A percentile compares a stretch with the other conserved stretches of the same genome.
Conservation (phyloP, 768 basidiomycete genomes). For the Termitomyces sp. region DNA sequence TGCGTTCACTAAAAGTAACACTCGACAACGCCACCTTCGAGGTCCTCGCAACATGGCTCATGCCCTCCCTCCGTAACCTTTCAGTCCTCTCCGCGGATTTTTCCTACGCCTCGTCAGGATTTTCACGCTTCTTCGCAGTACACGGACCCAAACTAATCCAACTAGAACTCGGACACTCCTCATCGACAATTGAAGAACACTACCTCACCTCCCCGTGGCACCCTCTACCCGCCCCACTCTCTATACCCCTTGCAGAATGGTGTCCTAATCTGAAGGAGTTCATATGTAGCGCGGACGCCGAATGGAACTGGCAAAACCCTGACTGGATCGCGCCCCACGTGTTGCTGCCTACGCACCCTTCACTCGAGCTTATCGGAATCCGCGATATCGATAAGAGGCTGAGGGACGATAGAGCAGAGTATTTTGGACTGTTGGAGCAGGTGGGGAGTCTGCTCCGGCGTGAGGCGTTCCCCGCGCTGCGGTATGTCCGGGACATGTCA, state of each 20-base stretch:
- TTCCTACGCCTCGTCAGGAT: slow-evolving; percentile 61
- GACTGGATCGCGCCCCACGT: slow-evolving; percentile 81
- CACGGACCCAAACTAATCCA: slow-evolving; percentile 60
- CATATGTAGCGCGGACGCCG: slow-evolving; percentile 72
- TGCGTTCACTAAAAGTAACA: slow-evolving; percentile 65
- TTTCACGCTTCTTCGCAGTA: slow-evolving; percentile 57
- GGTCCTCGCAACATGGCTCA: slow-evolving; percentile 59
- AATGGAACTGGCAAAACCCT: slow-evolving; percentile 76
- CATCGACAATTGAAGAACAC: slow-evolving; percentile 61
- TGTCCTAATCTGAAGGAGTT: slow-evolving; percentile 67
- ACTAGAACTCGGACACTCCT: slow-evolving; percentile 70
- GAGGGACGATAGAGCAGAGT: slow-evolving; percentile 37
- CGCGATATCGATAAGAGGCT: slow-evolving; percentile 66
- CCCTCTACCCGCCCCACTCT: slow-evolving; percentile 30
- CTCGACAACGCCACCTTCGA: slow-evolving; percentile 69
- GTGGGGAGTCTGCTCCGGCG: slow-evolving; percentile 51
- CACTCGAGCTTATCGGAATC: slow-evolving; percentile 63
- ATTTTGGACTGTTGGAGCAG: slow-evolving; percentile 64
- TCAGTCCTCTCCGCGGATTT: slow-evolving; percentile 71
- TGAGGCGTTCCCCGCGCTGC: slow-evolving; percentile 58
- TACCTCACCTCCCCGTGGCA: slow-evolving; percentile 47
- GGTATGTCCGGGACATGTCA: slow-evolving; percentile 63
- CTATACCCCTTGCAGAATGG: slow-evolving; percentile 56
- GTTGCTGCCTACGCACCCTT: slow-evolving; percentile 58
- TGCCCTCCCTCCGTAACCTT: slow-evolving; percentile 59